Evolutionary conservation across 2,329 filamentous ascomycete species (phyloP).

Genomic region (Malbranchea zuffiana): DNA sequence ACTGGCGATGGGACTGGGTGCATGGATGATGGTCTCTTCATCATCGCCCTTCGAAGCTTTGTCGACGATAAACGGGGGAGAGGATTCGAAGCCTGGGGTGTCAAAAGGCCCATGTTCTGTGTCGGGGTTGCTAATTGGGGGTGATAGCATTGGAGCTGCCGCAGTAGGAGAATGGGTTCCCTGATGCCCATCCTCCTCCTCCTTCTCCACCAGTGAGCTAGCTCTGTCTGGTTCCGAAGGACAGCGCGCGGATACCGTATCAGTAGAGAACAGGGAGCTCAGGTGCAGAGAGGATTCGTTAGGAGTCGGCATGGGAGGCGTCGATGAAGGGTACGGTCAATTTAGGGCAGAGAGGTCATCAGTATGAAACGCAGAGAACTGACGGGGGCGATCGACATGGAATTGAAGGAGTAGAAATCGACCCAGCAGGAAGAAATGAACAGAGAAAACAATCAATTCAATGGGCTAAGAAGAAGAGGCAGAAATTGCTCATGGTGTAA

Average conservation of each 20-base stretch:
- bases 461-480: not conserved
- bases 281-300: slow-evolving; percentile 35
- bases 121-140: too few species aligned
- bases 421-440: slow-evolving; percentile 8
- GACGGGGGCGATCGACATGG: slow-evolving; percentile 24
- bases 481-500: too few species aligned
- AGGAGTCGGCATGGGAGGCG: slow-evolving; percentile 42
- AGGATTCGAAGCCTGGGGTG: not conserved
- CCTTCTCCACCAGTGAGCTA: too few species aligned
- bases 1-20: slow-evolving; percentile 2
- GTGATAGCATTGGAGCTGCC: too few species aligned
- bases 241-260: slow-evolving; percentile 37
- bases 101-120: too few species aligned
- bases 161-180: too few species aligned
- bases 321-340: slow-evolving; percentile 14
- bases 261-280: slow-evolving; percentile 34
- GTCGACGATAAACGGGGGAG: not conserved
- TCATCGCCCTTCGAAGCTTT: slow-evolving; percentile 2
- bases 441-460: slow-evolving; percentile 2
- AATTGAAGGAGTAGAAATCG: slow-evolving; percentile 15
- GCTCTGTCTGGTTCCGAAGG: slow-evolving; percentile 38
- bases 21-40: not conserved
- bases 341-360: not conserved
- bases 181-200: too few species aligned
- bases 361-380: slow-evolving; percentile 21